A percentile compares a stretch with the other conserved stretches of the same genome.
These are phyloP conservation scores for Xerocomus minutiporus DNA, from an alignment of 1,284 basidiomycete genomes.

Conservation along the genomic window DNA sequence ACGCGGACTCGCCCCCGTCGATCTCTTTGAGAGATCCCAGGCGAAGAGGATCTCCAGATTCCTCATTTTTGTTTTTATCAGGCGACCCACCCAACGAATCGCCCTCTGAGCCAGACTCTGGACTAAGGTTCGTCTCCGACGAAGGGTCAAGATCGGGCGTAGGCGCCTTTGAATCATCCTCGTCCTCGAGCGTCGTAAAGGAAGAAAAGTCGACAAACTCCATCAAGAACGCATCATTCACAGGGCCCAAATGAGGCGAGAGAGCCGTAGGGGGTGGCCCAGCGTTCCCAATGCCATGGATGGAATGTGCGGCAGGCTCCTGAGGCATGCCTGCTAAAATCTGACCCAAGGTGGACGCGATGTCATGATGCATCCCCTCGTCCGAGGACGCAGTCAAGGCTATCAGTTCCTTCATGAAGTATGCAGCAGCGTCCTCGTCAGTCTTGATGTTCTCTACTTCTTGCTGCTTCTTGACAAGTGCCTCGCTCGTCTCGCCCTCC, in stretches of 20 bases:
- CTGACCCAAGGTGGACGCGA: conserved; percentile 57
- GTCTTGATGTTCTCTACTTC: conserved; percentile 57
- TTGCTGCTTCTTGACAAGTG: conserved; percentile 49
- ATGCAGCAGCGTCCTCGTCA: conserved; percentile 57
- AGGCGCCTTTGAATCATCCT: conserved; percentile 59
- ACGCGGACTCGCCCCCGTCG: conserved; percentile 69
- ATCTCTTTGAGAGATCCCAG: conserved; percentile 64
- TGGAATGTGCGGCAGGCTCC: conserved; percentile 36
- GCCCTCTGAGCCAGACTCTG: conserved; percentile 65
- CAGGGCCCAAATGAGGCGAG: conserved; percentile 36
- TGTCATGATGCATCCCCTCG: conserved; percentile 44
- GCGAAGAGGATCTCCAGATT: conserved; percentile 49
- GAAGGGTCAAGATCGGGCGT: conserved; percentile 68
- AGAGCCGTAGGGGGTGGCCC: conserved; percentile 34
- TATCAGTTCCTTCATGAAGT: conserved; percentile 61
- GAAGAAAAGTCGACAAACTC: conserved; percentile 66
- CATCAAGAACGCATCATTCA: conserved; percentile 26
- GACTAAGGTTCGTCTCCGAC: conserved; percentile 71
- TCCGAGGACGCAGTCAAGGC: conserved; percentile 46
- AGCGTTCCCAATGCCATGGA: conserved; percentile 25
- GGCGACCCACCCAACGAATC: conserved; percentile 40
- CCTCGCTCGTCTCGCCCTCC: conserved; percentile 56
- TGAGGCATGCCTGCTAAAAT: conserved; percentile 53
- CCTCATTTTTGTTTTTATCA: conserved; percentile 46
- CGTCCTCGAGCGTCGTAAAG: conserved; percentile 52